These are phyloP conservation scores for Paramecium caudatum DNA, from an alignment of 73 alveolate genomes.

Conservation along the genomic window DNA sequence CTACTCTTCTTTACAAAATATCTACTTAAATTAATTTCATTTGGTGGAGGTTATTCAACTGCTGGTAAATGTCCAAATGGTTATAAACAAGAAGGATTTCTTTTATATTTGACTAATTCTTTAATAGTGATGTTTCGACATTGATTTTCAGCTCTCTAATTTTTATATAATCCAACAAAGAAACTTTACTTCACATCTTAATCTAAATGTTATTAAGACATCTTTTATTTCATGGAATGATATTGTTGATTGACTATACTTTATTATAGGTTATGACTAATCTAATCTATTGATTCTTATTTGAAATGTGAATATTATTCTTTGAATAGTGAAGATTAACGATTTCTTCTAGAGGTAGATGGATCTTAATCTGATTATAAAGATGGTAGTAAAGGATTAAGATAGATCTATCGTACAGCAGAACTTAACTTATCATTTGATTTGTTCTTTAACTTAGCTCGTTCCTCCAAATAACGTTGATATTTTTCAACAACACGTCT, in stretches of 20 bases:
- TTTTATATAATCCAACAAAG: slow-evolving; percentile 55
- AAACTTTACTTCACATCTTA: not conserved
- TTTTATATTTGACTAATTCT: slow-evolving; percentile 10
- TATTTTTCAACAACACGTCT: slow-evolving; percentile 53
- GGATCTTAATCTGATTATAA: not conserved
- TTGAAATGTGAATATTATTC: slow-evolving; percentile 18
- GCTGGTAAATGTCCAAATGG: not conserved
- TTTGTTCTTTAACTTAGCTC: slow-evolving; percentile 14
- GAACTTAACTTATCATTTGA: slow-evolving; percentile 57
- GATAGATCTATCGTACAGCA: slow-evolving; percentile 27
- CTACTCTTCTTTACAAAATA: slow-evolving; percentile 11
- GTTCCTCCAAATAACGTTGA: slow-evolving; percentile 12
- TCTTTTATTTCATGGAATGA: no score
- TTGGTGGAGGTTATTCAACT: not conserved
- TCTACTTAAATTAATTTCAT: slow-evolving; percentile 22
- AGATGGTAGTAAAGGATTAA: slow-evolving; percentile 63
- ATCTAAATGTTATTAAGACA: no score
- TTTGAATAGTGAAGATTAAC: not conserved
- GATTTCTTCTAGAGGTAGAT: slow-evolving; percentile 3
- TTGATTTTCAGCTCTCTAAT: slow-evolving; percentile 7
- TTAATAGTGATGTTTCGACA: slow-evolving; percentile 11
- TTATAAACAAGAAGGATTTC: not conserved
- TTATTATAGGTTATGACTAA: not conserved
- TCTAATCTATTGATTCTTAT: not conserved
- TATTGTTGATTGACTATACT: not conserved